These are phyloP conservation scores for Pseudozyma hubeiensis DNA, from an alignment of 1,284 basidiomycete species.

Conservation along the genomic window DNA sequence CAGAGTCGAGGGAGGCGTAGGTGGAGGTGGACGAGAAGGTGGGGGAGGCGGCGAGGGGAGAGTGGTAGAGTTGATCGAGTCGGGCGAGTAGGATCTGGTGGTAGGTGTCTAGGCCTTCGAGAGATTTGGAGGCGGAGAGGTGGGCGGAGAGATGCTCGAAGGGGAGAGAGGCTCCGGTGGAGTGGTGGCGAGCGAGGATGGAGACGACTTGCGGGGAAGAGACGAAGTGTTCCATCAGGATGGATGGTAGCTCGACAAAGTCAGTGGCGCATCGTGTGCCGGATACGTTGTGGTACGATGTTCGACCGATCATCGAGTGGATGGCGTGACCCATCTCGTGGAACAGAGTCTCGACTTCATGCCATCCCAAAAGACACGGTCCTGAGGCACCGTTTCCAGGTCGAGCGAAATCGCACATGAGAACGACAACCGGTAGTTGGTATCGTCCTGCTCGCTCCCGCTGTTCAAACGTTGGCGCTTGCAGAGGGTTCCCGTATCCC, in stretches of 20 bases:
- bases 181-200: conserved; percentile 77
- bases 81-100: conserved; percentile 89
- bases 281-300: conserved; percentile 96
- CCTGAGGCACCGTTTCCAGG: conserved; percentile 76
- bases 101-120: conserved; percentile 79
- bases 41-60: conserved; percentile 70
- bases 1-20: conserved; percentile 65
- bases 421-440: conserved; percentile 90
- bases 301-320: conserved; percentile 99
- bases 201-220: conserved; percentile 84
- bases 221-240: conserved; percentile 97
- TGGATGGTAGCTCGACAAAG: conserved; percentile 96
- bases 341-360: conserved; percentile 92
- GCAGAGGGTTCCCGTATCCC: conserved; percentile 50
- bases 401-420: conserved; percentile 86
- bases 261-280: conserved; percentile 99
- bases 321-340: conserved; percentile 99
- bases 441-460: conserved; percentile 71
- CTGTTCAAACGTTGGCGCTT: conserved; percentile 70
- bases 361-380: conserved; percentile 85
- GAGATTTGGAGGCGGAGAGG: conserved; percentile 34
- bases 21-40: conserved; percentile 75
- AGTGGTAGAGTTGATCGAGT: conserved; percentile 92
- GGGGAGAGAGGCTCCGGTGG: conserved; percentile 78
- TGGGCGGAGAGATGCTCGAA: conserved; percentile 72